Evolutionary conservation across 179 eudicot species (phyloP), one percentile per base, ranked within the genome.

Genomic region (Nepenthes alata): DNA sequence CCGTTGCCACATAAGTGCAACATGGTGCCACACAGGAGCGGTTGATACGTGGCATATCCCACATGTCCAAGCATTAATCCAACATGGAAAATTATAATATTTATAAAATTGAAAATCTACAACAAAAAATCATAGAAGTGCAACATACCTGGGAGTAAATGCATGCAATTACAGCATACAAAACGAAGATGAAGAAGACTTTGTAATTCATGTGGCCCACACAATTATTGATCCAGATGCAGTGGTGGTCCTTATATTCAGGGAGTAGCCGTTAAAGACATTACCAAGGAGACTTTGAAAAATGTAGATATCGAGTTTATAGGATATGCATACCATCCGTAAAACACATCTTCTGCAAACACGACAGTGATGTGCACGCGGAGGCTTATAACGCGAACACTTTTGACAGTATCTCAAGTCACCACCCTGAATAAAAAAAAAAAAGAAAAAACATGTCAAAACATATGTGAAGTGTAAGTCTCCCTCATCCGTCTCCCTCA

Each of bases 341-440:
- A 91, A 62, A 53, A 91, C 91, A 65, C 98, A 91, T 76, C 95
- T 72, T 76, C 78, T 89, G 78, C 98, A 91, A 53, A 85, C 83
- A 61, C 96, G 95, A 55, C 98, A 91, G 76, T 91, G 98, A 79
- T 91, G 98, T 37, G 98, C 88, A 61, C 98, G 96, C 6, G 98
- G 95, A 72, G 98, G 98, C 85, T 91, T 91, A 70, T 89, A 83
- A 55, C 73, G 91, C 6, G 87, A 80, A 76, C 98, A 91, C 68
- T 91, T 91, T 63, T 91, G 96, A 80, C 98, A 91, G 71, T 81
- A 91, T 81, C 98, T 84, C 62, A 91, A 75, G 63, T 91, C 95
- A 65, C 98, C 98, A 68, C 95, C 85, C 98, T 91, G 82, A 70
- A 78, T 57, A 69, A 69, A 12, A 36, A 78, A 59, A 69, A 69